A percentile compares a stretch with the other conserved stretches of the same genome.
phyloP scores from a whole-genome alignment of 306 rosid genomes.

The Trichosanthes truncata region DNA sequence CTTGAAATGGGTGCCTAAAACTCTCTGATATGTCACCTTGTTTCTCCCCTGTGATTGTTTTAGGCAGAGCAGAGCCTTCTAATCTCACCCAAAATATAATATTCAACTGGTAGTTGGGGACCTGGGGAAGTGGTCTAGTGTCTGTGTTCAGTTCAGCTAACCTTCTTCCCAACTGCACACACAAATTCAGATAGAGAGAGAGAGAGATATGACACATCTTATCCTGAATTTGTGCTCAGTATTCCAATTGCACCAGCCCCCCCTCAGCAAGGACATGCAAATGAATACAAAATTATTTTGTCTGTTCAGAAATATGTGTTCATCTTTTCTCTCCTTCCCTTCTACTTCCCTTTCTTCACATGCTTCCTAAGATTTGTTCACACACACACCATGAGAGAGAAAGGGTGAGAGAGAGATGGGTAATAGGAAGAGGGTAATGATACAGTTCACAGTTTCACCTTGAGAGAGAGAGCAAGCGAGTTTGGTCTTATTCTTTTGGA shows the following conservation, averaged over 20 bases:
- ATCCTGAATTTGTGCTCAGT: constrained; percentile 6
- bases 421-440: background rate
- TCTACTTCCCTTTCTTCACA: constrained; percentile 4
- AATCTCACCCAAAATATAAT: background rate
- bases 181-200: constrained; percentile 2
- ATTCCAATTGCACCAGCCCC: constrained; percentile 6
- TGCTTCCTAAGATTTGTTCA: background rate
- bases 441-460: background rate
- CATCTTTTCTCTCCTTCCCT: background rate
- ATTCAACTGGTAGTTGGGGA: constrained; percentile 8
- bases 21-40: background rate
- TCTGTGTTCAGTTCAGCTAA: constrained; percentile 13
- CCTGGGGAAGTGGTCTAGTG: constrained; percentile 4
- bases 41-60: constrained; percentile 4
- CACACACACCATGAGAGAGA: background rate
- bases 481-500: background rate
- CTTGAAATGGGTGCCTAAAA: constrained; percentile 1
- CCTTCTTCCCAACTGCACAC: constrained; percentile 2
- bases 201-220: constrained; percentile 8
- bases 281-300: constrained; percentile 12
- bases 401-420: background rate
- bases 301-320: background rate
- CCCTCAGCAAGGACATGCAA: background rate
- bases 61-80: background rate
- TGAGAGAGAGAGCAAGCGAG: background rate